Base-by-base conservation (phyloP, 345 rosid genomes). In the Trapa incisa region DNA sequence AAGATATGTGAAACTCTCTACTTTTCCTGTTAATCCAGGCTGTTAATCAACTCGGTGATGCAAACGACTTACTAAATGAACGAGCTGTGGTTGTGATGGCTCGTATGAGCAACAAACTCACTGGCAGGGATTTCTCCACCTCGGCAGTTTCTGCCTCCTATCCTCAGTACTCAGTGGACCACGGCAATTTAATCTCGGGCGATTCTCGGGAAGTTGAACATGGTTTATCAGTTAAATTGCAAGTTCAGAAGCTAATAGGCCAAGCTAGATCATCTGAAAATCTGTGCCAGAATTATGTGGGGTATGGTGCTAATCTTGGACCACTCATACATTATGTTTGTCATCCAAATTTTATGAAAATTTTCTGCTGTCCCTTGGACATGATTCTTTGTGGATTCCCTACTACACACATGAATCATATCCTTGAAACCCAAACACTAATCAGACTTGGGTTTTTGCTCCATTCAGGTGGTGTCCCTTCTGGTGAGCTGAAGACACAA, bases 1-100 rank as follows among this genome's bases (percentile, higher is more conserved):
- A n/a, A 22, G 60, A 54, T 22, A 35, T 54, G 5, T 4, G 29
- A 8, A 52, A 7, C 57, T 15, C 11, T 33, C 11, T 58, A 54
- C 70, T 38, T 63, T 47, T 67, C 32, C 47, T 36, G 32, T 60
- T 17, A 72, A 9, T 68, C 69, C 67, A 94, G 99, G 97, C 99
- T 72, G 96, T 91, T 75, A 85, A 86, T 80, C 95, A 86, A 80
- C 99, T 89, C 12, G 97, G 97, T 69, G 97, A 94, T 78, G 99
- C 99, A 48, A 94, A 91, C 35, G 97, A 94, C 80, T 97, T 94
- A 67, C 65, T 94, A 73, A 94, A 94, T 22, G 96, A 87, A 77
- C 94, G 87, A 39, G 97, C 99, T 41, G 97, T 94, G 65, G 81
- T 83, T 68, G 99, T 94, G 65, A 94, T 91, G 99, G 95, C 80